phyloP scores from a whole-genome alignment of 2,329 filamentous ascomycete genomes.

The Gnomoniopsis sp. region DNA sequence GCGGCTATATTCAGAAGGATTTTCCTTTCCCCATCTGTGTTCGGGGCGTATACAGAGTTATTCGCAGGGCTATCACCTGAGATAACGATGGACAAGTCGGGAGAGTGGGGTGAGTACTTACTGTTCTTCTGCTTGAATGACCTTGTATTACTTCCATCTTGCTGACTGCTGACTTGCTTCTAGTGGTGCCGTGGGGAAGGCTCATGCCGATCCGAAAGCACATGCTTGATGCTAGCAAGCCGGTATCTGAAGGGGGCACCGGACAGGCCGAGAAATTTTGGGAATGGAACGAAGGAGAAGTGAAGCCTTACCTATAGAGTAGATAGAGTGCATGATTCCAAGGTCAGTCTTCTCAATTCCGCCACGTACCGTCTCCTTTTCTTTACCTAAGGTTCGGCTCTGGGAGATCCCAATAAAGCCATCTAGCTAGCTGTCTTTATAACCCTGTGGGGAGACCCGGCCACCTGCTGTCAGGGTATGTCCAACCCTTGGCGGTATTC shows the following conservation, averaged over 20 bases:
- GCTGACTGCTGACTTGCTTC: background rate
- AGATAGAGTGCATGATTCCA: background rate
- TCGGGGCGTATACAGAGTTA: slow-evolving; percentile 37
- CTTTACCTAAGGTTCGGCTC: no score
- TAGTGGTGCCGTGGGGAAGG: slow-evolving; percentile 37
- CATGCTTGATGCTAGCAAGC: slow-evolving; percentile 26
- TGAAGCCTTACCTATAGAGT: slow-evolving; percentile 21
- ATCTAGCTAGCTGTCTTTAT: no score
- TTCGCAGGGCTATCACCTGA: slow-evolving; percentile 35
- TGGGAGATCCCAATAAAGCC: no score
- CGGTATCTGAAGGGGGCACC: slow-evolving; percentile 34
- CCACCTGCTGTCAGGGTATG: no score
- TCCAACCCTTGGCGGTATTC: no score
- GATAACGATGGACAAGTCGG: slow-evolving; percentile 27
- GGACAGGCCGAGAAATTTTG: slow-evolving; percentile 36
- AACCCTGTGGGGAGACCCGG: no score
- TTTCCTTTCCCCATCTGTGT: slow-evolving; percentile 20
- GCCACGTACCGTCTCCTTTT: no score
- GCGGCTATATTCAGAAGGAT: background rate
- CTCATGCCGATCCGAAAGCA: slow-evolving; percentile 30
- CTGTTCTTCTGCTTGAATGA: background rate
- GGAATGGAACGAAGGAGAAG: slow-evolving; percentile 38
- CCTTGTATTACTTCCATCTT: background rate
- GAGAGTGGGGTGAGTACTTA: slow-evolving; percentile 20
- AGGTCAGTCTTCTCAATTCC: background rate